Evolutionary conservation across 768 basidiomycete genomes (phyloP).

Genomic region (Saitozyma podzolica): DNA sequence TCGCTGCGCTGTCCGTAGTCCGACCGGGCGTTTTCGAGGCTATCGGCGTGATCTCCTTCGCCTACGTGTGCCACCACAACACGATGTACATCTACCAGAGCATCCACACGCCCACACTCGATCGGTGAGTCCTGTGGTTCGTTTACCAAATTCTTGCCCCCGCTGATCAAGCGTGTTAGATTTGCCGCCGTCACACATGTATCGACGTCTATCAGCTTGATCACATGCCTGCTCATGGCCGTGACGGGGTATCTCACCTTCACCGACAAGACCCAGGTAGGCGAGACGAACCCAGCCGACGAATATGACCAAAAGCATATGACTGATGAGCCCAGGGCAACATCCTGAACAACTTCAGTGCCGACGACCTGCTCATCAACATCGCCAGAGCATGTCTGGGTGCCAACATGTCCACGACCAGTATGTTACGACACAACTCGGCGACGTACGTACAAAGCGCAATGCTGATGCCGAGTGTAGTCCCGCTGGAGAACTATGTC

Average conservation of each 20-base stretch:
- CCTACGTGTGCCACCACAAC: conserved; percentile 89
- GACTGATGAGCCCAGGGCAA: conserved; percentile 68
- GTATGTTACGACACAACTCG: conserved; percentile 27
- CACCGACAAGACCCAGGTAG: conserved; percentile 66
- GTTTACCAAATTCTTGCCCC: not conserved
- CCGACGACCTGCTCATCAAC: conserved; percentile 86
- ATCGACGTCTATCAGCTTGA: conserved; percentile 77
- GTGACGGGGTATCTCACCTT: conserved; percentile 83
- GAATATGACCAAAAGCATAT: not conserved
- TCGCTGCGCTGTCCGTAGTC: conserved; percentile 71
- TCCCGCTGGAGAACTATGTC: conserved; percentile 93
- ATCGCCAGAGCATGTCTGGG: conserved; percentile 92
- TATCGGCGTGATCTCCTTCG: conserved; percentile 80
- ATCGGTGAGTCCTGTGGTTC: conserved; percentile 57
- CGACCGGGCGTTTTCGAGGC: conserved; percentile 85
- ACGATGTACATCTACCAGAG: conserved; percentile 94
- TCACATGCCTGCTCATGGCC: conserved; percentile 81
- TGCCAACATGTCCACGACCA: conserved; percentile 95
- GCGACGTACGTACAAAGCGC: not conserved
- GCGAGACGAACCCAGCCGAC: not conserved
- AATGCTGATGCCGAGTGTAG: conserved; percentile 10
- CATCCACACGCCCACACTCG: conserved; percentile 86
- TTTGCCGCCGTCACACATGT: conserved; percentile 91
- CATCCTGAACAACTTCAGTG: conserved; percentile 89
- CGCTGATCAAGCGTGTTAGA: conserved; percentile 17